Evolutionary conservation across 169 alveolate genomes (phyloP).

Genomic region (Cryptosporidium parvum): DNA sequence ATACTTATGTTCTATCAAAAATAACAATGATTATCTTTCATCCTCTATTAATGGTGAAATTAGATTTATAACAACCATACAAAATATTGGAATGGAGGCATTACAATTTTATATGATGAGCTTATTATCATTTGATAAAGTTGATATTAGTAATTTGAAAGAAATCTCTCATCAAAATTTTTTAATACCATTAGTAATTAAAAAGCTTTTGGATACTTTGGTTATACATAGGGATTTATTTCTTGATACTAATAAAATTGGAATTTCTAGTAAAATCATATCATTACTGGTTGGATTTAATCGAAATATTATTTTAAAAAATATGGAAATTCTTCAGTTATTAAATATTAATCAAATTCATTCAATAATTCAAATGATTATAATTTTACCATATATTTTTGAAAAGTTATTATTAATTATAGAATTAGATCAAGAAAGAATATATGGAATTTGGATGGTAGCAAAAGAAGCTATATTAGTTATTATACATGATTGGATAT

Average conservation of each 20-base stretch:
- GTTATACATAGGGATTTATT: conserved; percentile 5
- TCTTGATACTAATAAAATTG: conserved; percentile 45
- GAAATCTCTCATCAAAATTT: not conserved
- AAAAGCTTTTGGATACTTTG: conserved; percentile 17
- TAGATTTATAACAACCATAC: conserved; percentile 47
- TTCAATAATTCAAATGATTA: conserved; percentile 20
- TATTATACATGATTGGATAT: conserved; percentile 62
- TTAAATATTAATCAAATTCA: not conserved
- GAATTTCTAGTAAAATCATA: conserved; percentile 38
- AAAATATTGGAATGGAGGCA: conserved; percentile 50
- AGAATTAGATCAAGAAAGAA: not conserved
- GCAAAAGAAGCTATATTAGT: conserved; percentile 40
- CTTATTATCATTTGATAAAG: not conserved
- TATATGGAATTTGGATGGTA: conserved; percentile 52
- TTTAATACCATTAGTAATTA: conserved; percentile 5
- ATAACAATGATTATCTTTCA: conserved; percentile 37
- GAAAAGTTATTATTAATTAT: conserved; percentile 3
- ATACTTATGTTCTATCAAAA: conserved; percentile 38
- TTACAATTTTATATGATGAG: conserved; percentile 32
- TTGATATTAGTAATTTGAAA: not conserved
- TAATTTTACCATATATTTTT: conserved; percentile 38
- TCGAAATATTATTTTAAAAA: conserved; percentile 31
- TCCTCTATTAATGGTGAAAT: conserved; percentile 16
- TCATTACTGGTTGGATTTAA: conserved; percentile 43
- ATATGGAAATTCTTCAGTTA: not conserved